A percentile compares a stretch with the other conserved stretches of the same genome.
Conservation (phyloP, 805 yeast genomes). For the Candida wancherniae region DNA sequence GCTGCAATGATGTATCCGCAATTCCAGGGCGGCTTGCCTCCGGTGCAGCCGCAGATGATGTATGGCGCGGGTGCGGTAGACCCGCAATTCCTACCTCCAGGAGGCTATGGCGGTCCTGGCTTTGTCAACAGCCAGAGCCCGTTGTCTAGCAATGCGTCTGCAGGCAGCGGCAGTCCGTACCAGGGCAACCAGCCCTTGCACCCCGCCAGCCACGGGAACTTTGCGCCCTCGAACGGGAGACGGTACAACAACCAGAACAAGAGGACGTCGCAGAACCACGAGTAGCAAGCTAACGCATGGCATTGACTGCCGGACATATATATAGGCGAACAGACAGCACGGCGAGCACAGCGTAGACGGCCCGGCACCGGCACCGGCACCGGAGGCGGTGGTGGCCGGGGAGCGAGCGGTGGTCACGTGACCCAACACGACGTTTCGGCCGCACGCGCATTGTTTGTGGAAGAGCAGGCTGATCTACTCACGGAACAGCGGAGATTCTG, state of each 20-base stretch:
- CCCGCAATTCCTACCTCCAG: slow-evolving; percentile 30
- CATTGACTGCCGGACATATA: not conserved
- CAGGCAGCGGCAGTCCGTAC: slow-evolving; percentile 14
- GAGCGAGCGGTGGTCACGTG: too few species aligned
- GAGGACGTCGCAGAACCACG: too few species aligned
- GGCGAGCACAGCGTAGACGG: too few species aligned
- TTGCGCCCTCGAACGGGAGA: slow-evolving; percentile 7
- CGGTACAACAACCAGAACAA: slow-evolving; percentile 12
- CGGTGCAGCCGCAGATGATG: slow-evolving; percentile 32
- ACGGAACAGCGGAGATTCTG: too few species aligned
- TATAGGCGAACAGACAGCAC: too few species aligned
- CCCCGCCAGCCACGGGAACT: slow-evolving; percentile 4
- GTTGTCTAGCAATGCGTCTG: slow-evolving; percentile 23
- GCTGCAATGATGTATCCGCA: slow-evolving; percentile 39
- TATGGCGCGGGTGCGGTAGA: slow-evolving; percentile 28
- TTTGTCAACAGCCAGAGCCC: slow-evolving; percentile 25
- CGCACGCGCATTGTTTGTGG: too few species aligned
- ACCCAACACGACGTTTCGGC: too few species aligned
- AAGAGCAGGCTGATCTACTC: too few species aligned
- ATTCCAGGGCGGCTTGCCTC: slow-evolving; percentile 27
- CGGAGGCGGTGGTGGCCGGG: too few species aligned
- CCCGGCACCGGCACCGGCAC: too few species aligned
- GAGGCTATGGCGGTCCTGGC: slow-evolving; percentile 32
- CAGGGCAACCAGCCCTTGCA: slow-evolving; percentile 7
- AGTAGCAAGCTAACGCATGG: not conserved